Evolutionary conservation across 108 stramenopile genomes (phyloP), one percentile per base, ranked within the genome.

Genomic region (Skeletonema menzelii): DNA sequence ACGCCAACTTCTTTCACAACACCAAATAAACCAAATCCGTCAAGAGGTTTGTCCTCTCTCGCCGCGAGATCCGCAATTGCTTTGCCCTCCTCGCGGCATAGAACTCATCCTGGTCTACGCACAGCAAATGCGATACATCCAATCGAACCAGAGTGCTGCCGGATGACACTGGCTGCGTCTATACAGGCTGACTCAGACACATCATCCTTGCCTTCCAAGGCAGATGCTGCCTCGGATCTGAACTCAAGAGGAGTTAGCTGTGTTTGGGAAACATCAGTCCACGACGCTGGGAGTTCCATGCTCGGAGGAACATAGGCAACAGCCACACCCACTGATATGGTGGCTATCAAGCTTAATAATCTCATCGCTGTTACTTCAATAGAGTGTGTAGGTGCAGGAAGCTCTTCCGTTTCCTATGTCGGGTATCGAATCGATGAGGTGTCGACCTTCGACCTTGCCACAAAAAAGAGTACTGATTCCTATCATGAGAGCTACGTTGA

Each of bases 31-130:
- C 79, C 80, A 66, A 78, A 80, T 32, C 79, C 80, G 58, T 85
- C 76, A 15, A 79, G 27, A 56, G 75, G 72, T 38, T 72, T 68
- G 32, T 75, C 83, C 28, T 81, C 63, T 57, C 80, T 44, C 38
- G 77, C 70, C 70, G 79, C 78, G 66, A 86, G 83, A 37, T 75
- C 71, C 49, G 70, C 68, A 67, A 88, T 56, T 15, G 82, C 86
- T 47, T 37, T 81, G 58, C 79, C 88, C 69, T 88, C 88, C 82
- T 89, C 88, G 56, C 88, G 84, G 79, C 88, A 89, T 46, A 87
- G 24, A 31, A 53, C 60, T 86, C 88, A 89, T 38, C 88, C 80
- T 58, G 84, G 90, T 69, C 87, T 82, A 44, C 87, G 84, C 27
- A 91, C 86, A 5, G 77, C 86, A 74, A 88, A 87, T 11, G 80